Evolutionary conservation across 257 asterid genomes (phyloP).

Genomic region (Nicotiana paniculata): DNA sequence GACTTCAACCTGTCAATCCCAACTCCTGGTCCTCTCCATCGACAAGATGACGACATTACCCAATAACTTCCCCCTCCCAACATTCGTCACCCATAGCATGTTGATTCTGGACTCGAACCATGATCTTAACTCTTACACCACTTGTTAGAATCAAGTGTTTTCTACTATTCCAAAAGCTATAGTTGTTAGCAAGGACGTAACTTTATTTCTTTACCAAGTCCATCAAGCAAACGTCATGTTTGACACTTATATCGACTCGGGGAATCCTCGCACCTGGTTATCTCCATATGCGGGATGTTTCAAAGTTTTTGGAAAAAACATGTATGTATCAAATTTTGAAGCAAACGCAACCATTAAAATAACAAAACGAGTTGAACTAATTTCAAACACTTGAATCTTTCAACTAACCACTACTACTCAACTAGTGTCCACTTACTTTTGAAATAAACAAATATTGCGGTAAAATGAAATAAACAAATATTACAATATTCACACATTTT

Average conservation of each 20-base stretch:
- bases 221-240: neutral
- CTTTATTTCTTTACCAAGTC: neutral
- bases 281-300: neutral
- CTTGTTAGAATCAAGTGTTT: neutral
- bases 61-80: neutral
- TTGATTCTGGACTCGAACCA: neutral
- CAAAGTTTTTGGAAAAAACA: neutral
- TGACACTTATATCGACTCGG: neutral
- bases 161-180: neutral
- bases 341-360: neutral
- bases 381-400: neutral
- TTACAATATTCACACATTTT: neutral
- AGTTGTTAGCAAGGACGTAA: neutral
- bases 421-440: neutral
- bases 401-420: neutral
- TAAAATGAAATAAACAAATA: neutral
- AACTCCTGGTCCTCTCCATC: no score
- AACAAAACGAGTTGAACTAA: neutral
- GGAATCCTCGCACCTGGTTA: fast-evolving
- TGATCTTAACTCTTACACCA: neutral
- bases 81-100: neutral
- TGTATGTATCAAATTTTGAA: neutral
- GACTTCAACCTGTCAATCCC: no score
- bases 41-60: no score
- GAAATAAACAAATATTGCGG: neutral